phyloP scores from a whole-genome alignment of 768 basidiomycete genomes.

The Tricholoma matsutake region DNA sequence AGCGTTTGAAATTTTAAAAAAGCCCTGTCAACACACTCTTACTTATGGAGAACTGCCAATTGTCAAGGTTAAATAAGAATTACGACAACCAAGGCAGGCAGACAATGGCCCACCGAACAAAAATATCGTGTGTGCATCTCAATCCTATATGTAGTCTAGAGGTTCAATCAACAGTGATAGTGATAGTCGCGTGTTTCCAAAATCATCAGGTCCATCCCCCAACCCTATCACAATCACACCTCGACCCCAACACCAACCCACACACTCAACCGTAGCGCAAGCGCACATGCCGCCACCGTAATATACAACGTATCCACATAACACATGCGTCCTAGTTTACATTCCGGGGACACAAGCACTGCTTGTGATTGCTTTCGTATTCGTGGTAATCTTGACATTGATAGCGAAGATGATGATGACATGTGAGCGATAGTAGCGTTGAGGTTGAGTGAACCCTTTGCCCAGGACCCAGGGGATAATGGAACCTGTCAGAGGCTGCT shows the following conservation, averaged over 20 bases:
- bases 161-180: too few relatives aligned
- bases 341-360: constrained; percentile 33
- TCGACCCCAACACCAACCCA: constrained; percentile 27
- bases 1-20: too few relatives aligned
- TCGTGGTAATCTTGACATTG: not conserved
- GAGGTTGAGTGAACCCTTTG: too few relatives aligned
- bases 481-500: not conserved
- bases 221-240: not conserved
- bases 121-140: too few relatives aligned
- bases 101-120: too few relatives aligned
- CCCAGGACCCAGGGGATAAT: not conserved
- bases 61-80: too few relatives aligned
- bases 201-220: too few relatives aligned
- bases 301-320: constrained; percentile 58
- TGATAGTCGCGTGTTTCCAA: too few relatives aligned
- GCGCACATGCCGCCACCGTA: constrained; percentile 43
- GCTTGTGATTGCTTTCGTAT: not conserved
- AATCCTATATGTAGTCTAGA: too few relatives aligned
- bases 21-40: too few relatives aligned
- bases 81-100: too few relatives aligned
- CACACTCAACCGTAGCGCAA: constrained; percentile 44
- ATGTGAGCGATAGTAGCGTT: not conserved
- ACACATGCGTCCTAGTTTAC: constrained; percentile 55
- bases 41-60: too few relatives aligned
- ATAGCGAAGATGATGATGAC: not conserved